A percentile compares a stretch with the other conserved stretches of the same genome.
Conservation (phyloP, 2,329 filamentous ascomycete species). For the Diaporthe ilicicola region DNA sequence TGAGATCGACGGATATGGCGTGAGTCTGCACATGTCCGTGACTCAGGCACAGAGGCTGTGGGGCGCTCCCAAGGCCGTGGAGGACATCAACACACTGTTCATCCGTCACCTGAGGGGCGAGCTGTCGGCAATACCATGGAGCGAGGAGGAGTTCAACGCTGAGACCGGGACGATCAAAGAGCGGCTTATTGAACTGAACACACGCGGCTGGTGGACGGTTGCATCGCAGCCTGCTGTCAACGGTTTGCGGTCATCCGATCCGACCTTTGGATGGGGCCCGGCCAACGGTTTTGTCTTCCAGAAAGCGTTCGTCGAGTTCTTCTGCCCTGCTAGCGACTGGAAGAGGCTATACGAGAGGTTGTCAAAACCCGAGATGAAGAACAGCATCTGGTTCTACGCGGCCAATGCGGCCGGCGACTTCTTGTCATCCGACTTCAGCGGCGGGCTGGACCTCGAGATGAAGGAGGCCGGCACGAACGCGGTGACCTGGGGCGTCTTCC, state of each 20-base stretch:
- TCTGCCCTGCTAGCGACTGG: constrained; percentile 82
- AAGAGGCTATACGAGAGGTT: constrained; percentile 70
- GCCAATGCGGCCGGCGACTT: constrained; percentile 82
- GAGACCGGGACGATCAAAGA: constrained; percentile 85
- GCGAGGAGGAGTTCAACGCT: constrained; percentile 83
- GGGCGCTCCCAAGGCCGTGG: constrained; percentile 75
- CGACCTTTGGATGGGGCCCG: constrained; percentile 92
- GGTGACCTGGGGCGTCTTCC: constrained; percentile 96
- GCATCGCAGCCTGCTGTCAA: constrained; percentile 96
- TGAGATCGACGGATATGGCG: constrained; percentile 97
- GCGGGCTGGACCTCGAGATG: constrained; percentile 35
- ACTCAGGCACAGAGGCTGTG: constrained; percentile 84
- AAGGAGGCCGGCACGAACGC: constrained; percentile 77
- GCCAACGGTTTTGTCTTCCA: constrained; percentile 95
- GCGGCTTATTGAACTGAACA: constrained; percentile 79
- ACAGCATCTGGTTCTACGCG: constrained; percentile 86
- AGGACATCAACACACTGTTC: constrained; percentile 84
- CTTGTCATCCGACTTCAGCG: constrained; percentile 68
- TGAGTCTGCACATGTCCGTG: constrained; percentile 92
- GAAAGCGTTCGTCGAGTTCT: constrained; percentile 98
- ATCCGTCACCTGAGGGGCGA: constrained; percentile 81
- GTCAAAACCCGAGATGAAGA: constrained; percentile 62
- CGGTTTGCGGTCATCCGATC: constrained; percentile 78
- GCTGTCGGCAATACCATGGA: constrained; percentile 88
- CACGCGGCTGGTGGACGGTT: constrained; percentile 92